A percentile compares a stretch with the other conserved stretches of the same genome.
These are phyloP conservation scores for Cotoneaster glaucophyllus DNA, from an alignment of 306 rosid species.

Conservation along the genomic window DNA sequence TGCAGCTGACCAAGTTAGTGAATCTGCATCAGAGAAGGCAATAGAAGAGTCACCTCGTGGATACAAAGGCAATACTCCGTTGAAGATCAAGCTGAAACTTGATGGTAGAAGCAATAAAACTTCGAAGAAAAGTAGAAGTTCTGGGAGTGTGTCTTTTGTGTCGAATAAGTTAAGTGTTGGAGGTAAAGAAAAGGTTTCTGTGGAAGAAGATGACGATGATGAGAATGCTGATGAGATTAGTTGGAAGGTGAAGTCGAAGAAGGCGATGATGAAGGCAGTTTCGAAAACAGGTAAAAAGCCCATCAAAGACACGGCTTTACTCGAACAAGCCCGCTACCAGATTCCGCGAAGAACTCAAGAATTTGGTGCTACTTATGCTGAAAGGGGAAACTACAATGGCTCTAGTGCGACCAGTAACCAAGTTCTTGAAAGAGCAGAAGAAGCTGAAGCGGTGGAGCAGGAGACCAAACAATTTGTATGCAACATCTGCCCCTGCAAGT, in stretches of 20 bases:
- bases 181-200: not conserved
- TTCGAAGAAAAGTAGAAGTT: not conserved
- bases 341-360: not conserved
- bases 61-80: not conserved
- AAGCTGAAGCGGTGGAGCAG: not conserved
- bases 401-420: not conserved
- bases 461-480: not conserved
- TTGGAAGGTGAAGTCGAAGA: not conserved
- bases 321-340: not conserved
- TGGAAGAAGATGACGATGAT: not conserved
- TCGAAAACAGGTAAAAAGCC: not conserved
- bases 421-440: not conserved
- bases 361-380: not conserved
- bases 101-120: not conserved
- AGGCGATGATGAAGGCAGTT: not conserved
- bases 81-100: not conserved
- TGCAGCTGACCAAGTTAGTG: not conserved
- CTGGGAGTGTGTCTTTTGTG: not conserved
- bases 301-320: not conserved
- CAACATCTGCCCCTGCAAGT: not conserved
- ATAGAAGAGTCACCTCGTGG: not conserved
- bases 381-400: not conserved
- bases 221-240: not conserved
- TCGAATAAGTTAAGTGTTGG: not conserved
- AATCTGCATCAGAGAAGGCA: not conserved